Evolutionary conservation across 176 grass and related monocot genomes (phyloP).

Genomic region (Hordeum vulgare): DNA sequence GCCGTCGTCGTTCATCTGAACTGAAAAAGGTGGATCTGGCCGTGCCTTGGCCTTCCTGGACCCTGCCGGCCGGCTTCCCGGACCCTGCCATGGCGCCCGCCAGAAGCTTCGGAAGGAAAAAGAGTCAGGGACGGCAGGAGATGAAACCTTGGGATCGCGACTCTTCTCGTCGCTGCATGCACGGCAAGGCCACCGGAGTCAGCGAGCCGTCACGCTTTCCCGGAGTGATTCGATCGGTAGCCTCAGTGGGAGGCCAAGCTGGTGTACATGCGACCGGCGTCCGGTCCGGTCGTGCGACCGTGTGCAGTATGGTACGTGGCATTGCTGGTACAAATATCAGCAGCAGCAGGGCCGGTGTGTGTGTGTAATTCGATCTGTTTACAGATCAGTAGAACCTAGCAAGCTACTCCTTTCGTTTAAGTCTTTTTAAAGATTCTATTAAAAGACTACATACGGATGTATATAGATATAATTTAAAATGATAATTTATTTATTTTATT

Average conservation of each 20-base stretch:
- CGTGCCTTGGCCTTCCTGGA: neutral
- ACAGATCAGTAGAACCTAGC: too few relatives aligned
- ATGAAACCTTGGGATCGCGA: neutral
- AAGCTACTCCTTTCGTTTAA: too few relatives aligned
- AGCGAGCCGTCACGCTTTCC: neutral
- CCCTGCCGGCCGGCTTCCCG: constrained; percentile 30
- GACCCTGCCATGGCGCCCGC: constrained; percentile 26
- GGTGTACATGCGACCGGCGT: too few relatives aligned
- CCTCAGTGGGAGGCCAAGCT: neutral
- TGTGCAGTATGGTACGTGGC: neutral
- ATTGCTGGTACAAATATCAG: too few relatives aligned
- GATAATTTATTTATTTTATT: too few relatives aligned
- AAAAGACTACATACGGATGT: too few relatives aligned
- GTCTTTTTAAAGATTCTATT: too few relatives aligned
- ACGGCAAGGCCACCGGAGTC: neutral
- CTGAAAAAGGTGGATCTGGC: neutral
- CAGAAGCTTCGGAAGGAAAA: constrained; percentile 24
- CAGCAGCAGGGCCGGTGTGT: too few relatives aligned
- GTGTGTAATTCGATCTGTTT: too few relatives aligned
- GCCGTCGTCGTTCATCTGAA: neutral
- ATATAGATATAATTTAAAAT: too few relatives aligned
- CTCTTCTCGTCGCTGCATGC: neutral
- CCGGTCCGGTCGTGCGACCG: neutral
- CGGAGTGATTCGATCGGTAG: neutral
- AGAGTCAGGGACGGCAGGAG: neutral